phyloP scores from a whole-genome alignment of 768 basidiomycete genomes.

The Tricholoma matsutake region DNA sequence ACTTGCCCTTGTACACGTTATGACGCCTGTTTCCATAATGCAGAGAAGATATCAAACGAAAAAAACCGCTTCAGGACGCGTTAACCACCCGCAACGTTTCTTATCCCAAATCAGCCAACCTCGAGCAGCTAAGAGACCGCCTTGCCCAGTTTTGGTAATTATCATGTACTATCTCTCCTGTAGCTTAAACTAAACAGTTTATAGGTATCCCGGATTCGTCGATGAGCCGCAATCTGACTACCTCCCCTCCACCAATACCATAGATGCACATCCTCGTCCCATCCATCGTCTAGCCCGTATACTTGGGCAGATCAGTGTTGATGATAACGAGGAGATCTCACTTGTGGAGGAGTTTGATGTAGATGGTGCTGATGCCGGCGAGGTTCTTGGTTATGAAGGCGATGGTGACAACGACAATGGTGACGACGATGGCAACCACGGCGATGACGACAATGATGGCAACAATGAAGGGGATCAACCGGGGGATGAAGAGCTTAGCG shows the following conservation, averaged over 20 bases:
- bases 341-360: constrained; percentile 1
- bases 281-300: not conserved
- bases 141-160: not conserved
- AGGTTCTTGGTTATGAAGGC: constrained; percentile 1
- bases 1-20: not conserved
- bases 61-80: not conserved
- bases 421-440: not conserved
- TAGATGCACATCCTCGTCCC: not conserved
- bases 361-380: constrained; percentile 3
- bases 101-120: not conserved
- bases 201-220: not conserved
- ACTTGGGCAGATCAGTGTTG: not conserved
- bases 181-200: not conserved
- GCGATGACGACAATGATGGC: not conserved
- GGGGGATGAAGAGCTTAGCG: not conserved
- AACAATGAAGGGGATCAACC: constrained; percentile 2
- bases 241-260: not conserved
- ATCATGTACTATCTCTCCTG: not conserved
- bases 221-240: not conserved
- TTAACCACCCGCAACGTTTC: not conserved
- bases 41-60: not conserved
- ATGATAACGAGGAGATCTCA: not conserved
- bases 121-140: not conserved
- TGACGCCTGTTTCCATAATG: not conserved
- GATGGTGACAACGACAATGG: constrained; percentile 1